These are phyloP conservation scores for Gloeophyllum trabeum DNA, from an alignment of 768 basidiomycete genomes.

Conservation along the genomic window DNA sequence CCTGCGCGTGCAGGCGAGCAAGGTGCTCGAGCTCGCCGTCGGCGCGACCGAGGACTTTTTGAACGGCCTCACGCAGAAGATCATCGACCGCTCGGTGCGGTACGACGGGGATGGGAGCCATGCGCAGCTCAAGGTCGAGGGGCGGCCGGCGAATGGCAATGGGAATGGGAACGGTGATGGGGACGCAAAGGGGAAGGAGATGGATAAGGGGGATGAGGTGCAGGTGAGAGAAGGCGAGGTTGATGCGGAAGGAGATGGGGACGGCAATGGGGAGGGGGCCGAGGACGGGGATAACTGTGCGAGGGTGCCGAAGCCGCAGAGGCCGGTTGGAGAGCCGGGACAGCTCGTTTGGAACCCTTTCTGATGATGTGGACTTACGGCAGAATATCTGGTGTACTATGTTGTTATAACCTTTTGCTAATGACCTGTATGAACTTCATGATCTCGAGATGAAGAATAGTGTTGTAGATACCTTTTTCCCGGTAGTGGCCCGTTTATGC, in stretches of 20 bases:
- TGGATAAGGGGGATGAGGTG: neutral
- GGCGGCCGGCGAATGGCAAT: neutral
- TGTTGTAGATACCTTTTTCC: no score
- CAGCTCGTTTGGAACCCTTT: constrained; percentile 9
- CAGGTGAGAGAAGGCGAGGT: neutral
- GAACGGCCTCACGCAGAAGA: constrained; percentile 4
- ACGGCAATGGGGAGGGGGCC: constrained; percentile 6
- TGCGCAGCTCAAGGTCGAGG: constrained; percentile 3
- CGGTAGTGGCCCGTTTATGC: no score
- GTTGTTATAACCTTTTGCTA: no score
- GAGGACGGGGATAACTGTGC: no score
- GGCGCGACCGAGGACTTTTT: constrained; percentile 13
- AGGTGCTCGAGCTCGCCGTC: constrained; percentile 11
- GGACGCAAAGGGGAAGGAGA: neutral
- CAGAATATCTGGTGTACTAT: no score
- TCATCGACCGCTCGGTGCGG: constrained; percentile 3
- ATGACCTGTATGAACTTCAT: no score
- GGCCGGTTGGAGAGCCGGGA: constrained; percentile 6
- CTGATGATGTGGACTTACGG: no score
- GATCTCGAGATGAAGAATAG: no score
- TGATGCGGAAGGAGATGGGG: constrained; percentile 2
- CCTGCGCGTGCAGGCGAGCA: constrained; percentile 10
- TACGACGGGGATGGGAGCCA: constrained; percentile 4
- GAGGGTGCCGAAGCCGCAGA: constrained; percentile 8
- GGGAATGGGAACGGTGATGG: neutral